A percentile compares a stretch with the other conserved stretches of the same genome.
These are phyloP conservation scores for Coriolopsis trogii DNA, from an alignment of 1,284 basidiomycete species.

Conservation along the genomic window DNA sequence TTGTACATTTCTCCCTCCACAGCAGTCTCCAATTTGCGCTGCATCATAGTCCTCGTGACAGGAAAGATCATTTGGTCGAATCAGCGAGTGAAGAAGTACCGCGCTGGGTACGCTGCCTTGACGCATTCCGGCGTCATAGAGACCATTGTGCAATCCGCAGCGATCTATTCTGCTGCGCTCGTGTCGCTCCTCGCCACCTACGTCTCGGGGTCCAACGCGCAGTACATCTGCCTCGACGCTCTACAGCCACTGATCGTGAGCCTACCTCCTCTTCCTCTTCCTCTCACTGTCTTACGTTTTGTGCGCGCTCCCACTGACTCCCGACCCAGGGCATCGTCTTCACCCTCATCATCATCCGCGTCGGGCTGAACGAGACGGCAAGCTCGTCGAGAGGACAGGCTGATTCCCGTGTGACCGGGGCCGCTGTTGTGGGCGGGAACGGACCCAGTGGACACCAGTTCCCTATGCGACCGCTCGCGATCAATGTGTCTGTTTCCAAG, in stretches of 20 bases:
- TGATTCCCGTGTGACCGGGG: too few species aligned
- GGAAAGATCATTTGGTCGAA: slow-evolving; percentile 15
- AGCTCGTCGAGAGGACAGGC: slow-evolving; percentile 10
- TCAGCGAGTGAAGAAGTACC: slow-evolving; percentile 4
- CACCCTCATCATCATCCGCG: slow-evolving; percentile 26
- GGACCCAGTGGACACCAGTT: background rate
- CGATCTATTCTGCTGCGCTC: slow-evolving; percentile 24
- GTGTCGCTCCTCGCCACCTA: slow-evolving; percentile 21
- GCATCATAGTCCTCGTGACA: slow-evolving; percentile 7
- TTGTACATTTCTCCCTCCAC: background rate
- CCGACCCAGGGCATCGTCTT: slow-evolving; percentile 18
- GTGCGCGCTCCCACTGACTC: background rate
- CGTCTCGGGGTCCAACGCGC: slow-evolving; percentile 20
- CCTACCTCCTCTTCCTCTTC: too few species aligned
- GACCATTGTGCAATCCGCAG: slow-evolving; percentile 23
- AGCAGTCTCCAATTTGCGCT: background rate
- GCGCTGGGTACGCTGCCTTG: background rate
- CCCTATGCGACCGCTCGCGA: slow-evolving; percentile 6
- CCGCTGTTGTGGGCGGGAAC: too few species aligned
- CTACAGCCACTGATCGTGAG: slow-evolving; percentile 24
- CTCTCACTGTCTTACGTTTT: background rate
- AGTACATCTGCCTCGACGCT: slow-evolving; percentile 22
- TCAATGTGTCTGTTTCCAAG: slow-evolving; percentile 4
- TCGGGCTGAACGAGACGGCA: slow-evolving; percentile 20
- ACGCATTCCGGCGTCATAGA: slow-evolving; percentile 19